Evolutionary conservation across 768 basidiomycete species (phyloP).

Genomic region (Trametes sanguinea): DNA sequence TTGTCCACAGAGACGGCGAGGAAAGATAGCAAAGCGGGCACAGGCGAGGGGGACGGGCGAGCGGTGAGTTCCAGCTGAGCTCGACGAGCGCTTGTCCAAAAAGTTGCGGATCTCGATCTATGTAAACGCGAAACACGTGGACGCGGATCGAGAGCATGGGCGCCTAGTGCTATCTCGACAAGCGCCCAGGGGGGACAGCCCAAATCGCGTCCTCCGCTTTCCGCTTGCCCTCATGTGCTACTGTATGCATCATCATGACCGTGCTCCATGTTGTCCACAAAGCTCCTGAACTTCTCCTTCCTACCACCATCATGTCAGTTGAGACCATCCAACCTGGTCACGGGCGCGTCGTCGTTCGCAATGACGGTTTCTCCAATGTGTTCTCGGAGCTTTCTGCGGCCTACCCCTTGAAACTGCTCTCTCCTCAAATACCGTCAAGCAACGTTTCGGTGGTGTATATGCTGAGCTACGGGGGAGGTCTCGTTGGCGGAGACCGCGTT

Average conservation of each 20-base stretch:
- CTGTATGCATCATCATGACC: background rate
- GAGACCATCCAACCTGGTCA: conserved; percentile 40
- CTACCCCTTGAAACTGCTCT: conserved; percentile 88
- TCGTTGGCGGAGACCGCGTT: conserved; percentile 84
- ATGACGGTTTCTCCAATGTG: conserved; percentile 55
- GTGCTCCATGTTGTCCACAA: background rate
- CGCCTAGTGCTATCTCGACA: too few species aligned
- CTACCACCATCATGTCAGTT: conserved; percentile 5
- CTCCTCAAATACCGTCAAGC: conserved; percentile 56
- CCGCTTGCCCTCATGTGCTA: too few species aligned
- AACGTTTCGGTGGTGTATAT: conserved; percentile 73
- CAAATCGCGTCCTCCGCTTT: too few species aligned
- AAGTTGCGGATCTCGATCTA: conserved; percentile 14
- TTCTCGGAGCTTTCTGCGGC: conserved; percentile 77
- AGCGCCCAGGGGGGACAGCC: too few species aligned
- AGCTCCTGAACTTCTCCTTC: background rate
- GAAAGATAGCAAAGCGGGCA: background rate
- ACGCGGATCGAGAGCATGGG: background rate
- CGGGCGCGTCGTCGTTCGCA: conserved; percentile 57
- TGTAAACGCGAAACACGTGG: background rate
- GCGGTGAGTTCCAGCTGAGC: too few species aligned
- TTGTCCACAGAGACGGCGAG: background rate
- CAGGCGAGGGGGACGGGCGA: background rate
- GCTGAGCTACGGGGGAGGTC: conserved; percentile 87
- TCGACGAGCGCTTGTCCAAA: background rate